Evolutionary conservation across 495 filamentous ascomycete species (phyloP), one percentile per base, ranked within the genome.

Genomic region (Podospora conica): DNA sequence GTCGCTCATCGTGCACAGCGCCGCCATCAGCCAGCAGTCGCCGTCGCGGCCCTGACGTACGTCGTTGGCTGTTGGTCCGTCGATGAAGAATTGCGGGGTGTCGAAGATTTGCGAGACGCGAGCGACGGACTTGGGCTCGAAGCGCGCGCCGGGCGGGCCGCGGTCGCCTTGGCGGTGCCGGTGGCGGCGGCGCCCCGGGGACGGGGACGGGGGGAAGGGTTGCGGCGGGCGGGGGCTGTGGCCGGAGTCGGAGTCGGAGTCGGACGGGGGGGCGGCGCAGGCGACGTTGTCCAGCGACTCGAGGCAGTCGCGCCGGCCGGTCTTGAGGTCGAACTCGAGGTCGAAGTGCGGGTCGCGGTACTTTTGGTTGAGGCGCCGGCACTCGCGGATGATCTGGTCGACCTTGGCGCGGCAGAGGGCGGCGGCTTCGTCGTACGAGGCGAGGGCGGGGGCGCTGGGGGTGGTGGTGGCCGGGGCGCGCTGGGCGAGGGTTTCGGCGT

Each of bases 21-120:
- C 93, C 24, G 93, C 90, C 81, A 97, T 85, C 61, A 97, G 83
- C 93, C 93, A 97, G 75, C 94, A 97, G 73, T 97, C 92, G 2
- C 93, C 94, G 69, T 90, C 88, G 56, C 85, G 81, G 3, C 89
- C 89, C 73, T 94, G 90, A 22, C 89, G 86, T 21, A 96, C 87
- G 78, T 95, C 91, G 65, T 88, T 91, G 18, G 94, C 91, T 18
- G 86, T 89, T 8, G 91, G 88, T 3, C 91, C 92, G 68, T 95
- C 90, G 68, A 93, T 84, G 70, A 84, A 96, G 74, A 97, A 97
- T 71, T 88, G 82, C 10, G 94, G 93, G 0, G 88, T 82, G 22
- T 96, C 91, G 72, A 97, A 97, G 62, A 97, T 90, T 70, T 97
- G 92, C 75, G 87, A 72, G 5, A 90, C 85, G 28, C 90, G 77